These are phyloP conservation scores for Calocybe gambosa DNA, from an alignment of 1,284 basidiomycete species.

Conservation along the genomic window DNA sequence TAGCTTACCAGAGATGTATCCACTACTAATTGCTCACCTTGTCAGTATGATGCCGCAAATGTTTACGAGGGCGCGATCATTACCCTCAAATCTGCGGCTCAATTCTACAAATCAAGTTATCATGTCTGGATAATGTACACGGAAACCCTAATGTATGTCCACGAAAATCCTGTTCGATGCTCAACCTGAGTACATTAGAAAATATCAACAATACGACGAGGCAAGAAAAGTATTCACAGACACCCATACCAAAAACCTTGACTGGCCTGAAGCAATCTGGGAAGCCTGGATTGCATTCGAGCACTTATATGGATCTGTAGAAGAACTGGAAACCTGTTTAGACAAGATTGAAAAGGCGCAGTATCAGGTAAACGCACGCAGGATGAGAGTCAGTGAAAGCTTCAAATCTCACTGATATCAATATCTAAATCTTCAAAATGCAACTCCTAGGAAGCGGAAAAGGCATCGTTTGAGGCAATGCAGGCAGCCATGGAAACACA, in stretches of 20 bases:
- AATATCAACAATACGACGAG: conserved; percentile 48
- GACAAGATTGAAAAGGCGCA: conserved; percentile 65
- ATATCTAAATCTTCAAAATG: not conserved
- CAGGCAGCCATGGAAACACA: conserved; percentile 47
- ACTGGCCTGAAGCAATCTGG: conserved; percentile 92
- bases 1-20: not conserved
- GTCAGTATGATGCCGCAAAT: conserved; percentile 32
- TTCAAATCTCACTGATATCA: not conserved
- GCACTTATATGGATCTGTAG: conserved; percentile 70
- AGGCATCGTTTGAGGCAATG: conserved; percentile 43
- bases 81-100: conserved; percentile 58
- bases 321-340: conserved; percentile 63
- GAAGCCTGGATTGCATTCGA: conserved; percentile 87
- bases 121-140: conserved; percentile 64
- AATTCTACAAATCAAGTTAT: conserved; percentile 66
- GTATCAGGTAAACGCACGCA: conserved; percentile 52
- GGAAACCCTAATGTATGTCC: conserved; percentile 57
- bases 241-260: conserved; percentile 63
- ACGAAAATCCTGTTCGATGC: conserved; percentile 1
- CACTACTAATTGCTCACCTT: not conserved
- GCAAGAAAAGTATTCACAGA: conserved; percentile 65
- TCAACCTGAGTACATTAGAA: conserved; percentile 24
- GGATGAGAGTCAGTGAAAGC: conserved; percentile 52
- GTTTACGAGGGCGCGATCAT: conserved; percentile 47
- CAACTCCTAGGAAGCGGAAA: conserved; percentile 51